Evolutionary conservation across 2,329 filamentous ascomycete species (phyloP), one percentile per base, ranked within the genome.

Genomic region (Fusarium tanahbumbuense): DNA sequence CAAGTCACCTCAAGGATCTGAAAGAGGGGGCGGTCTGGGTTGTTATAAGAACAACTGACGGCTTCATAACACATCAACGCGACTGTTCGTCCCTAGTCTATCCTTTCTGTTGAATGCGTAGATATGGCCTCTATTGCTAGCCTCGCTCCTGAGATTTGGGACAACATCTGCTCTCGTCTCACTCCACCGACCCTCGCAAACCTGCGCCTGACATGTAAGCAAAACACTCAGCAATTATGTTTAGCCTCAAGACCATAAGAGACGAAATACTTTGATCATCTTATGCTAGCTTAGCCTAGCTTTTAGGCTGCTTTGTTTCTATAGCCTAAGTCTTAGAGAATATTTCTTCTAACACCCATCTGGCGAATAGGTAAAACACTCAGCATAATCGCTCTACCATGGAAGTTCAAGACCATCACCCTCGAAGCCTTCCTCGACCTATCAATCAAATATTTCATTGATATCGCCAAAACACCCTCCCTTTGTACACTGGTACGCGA

Each of bases 371-470:
- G 30, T 8, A 18, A 18, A 12, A 22, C 22, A 8, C 20, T 73
- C 3, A 34, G 54, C 20, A 8, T 25, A 0, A 55, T 67, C 2
- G 60, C 53, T 1, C n/a, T 42, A 0, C 46, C 55, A 8, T 59
- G 45, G 32, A 46, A 56, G 11, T 70, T 58, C 41, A 54, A n/a
- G 11, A 44, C n/a, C 20, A 9, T 72, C 0, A 34, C 25, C 0
- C 58, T 74, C 1, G 60, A 71, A 20, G 64, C 52, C 7, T 42
- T 37, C 34, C 16, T 54, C 18, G 48, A 11, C 0, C n/a, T 28
- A 1, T 74, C 72, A 3, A 12, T 62, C 4, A 13, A 64, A 10
- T 37, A 40, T 18, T 73, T 75, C 22, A 28, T 67, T 27, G 25
- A 49, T 0, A 53, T 75, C 2, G 57, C 70, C 18, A 61, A 65